Evolutionary conservation across 805 yeast species (phyloP).

Genomic region (Deakozyma indianensis): DNA sequence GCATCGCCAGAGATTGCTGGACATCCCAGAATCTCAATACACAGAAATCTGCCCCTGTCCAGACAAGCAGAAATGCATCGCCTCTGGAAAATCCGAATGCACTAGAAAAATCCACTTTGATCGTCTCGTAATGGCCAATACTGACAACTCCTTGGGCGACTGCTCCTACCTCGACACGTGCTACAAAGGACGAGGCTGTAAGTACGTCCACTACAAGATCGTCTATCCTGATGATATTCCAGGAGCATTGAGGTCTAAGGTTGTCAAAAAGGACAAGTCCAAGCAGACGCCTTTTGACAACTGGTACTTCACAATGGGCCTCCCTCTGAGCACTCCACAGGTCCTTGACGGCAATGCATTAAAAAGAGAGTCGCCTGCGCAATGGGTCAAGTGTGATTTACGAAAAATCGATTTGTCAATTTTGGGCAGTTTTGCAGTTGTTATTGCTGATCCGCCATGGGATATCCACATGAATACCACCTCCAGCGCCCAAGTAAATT

Average conservation of each 20-base stretch:
- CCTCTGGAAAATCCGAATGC: constrained; percentile 10
- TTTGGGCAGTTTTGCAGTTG: constrained; percentile 61
- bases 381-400: constrained; percentile 82
- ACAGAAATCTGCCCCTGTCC: constrained; percentile 10
- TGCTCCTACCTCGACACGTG: constrained; percentile 92
- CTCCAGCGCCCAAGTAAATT: neutral
- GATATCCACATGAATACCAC: constrained; percentile 72
- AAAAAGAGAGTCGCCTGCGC: constrained; percentile 35
- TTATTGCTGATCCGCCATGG: constrained; percentile 95
- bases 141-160: constrained; percentile 68
- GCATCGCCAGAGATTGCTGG: constrained; percentile 5
- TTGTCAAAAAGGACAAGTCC: neutral
- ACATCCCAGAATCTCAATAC: constrained; percentile 7
- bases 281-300: constrained; percentile 7
- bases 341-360: neutral
- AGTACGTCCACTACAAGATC: constrained; percentile 60
- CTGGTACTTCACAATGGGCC: constrained; percentile 23
- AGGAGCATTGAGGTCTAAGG: neutral
- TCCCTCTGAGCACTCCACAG: constrained; percentile 10
- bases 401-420: constrained; percentile 52
- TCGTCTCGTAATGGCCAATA: constrained; percentile 27
- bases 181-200: constrained; percentile 66
- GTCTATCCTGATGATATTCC: neutral
- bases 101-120: constrained; percentile 21
- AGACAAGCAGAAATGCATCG: constrained; percentile 8